These are phyloP conservation scores for Exidia glandulosa DNA, from an alignment of 768 basidiomycete species.

Conservation along the genomic window DNA sequence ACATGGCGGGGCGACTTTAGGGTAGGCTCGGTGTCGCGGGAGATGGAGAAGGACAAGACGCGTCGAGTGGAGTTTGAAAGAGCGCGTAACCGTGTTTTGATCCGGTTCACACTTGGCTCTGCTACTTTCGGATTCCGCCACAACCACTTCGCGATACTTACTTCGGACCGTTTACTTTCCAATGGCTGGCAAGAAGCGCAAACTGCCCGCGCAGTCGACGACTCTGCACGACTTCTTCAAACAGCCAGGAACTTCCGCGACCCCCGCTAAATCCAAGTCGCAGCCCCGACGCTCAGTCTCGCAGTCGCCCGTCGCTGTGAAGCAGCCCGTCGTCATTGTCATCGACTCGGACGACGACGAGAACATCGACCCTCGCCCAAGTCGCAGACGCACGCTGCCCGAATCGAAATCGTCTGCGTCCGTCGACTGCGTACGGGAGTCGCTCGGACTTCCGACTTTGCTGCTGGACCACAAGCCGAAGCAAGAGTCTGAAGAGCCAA, in stretches of 20 bases:
- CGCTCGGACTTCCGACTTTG: too few species aligned
- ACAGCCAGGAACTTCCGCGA: not conserved
- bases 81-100: not conserved
- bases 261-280: not conserved
- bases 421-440: not conserved
- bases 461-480: too few species aligned
- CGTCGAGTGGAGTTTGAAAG: not conserved
- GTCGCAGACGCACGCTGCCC: slow-evolving; percentile 2
- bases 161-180: not conserved
- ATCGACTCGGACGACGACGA: slow-evolving; percentile 54
- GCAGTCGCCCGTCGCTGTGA: not conserved
- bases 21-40: not conserved
- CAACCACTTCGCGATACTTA: too few species aligned
- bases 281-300: not conserved
- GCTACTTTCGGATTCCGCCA: too few species aligned
- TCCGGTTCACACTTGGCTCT: not conserved
- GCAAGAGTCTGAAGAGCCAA: too few species aligned
- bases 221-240: slow-evolving; percentile 37
- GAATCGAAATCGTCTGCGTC: not conserved
- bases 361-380: slow-evolving; percentile 9
- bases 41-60: not conserved
- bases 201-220: slow-evolving; percentile 16
- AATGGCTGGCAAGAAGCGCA: not conserved
- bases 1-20: not conserved
- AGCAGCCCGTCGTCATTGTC: slow-evolving; percentile 37